Base-by-base conservation (phyloP, 352 stramenopile genomes). In the Hyaloperonospora arabidopsidis region DNA sequence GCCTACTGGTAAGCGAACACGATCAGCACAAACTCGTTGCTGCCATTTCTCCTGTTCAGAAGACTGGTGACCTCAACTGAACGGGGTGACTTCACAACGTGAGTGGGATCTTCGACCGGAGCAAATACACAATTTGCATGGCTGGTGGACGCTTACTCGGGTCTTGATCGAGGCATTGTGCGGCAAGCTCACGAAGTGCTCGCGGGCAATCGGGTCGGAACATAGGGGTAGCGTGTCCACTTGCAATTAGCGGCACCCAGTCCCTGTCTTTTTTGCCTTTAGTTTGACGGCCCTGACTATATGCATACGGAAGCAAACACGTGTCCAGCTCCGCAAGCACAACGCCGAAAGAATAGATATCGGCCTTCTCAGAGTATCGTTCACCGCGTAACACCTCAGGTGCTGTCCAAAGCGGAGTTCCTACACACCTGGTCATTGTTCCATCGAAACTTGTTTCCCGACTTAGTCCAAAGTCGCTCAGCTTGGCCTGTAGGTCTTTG, bases 321-420 rank as follows among this genome's bases (percentile, higher is more conserved):
- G 82, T 93, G 46, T 93, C 82, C 50, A 90, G 74, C 49, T 93
- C 82, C 1, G 79, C 86, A 1, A 93, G 60, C 43, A 93, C 79
- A 28, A 95, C 80, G 29, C 86, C 87, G 19, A 95, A 77, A 25
- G 81, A 91, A 64, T 93, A 96, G 25, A 96, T 84, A 54, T 96
- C 87, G 13, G 84, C 83, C 51, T 89, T 89, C 49, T 93, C 79
- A 29, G 76, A 92, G 68, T 91, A 95, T 32, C 86, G 84, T 40
- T 87, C 77, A 52, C 81, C 81, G 51, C 86, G 65, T 17, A 96
- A 87, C 52, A 95, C 91, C 66, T 96, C 87, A 1, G 87, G 86
- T 0, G 86, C 86, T n/a, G 85, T 93, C 84, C 85, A 96, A 10
- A 87, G 65, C 35, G 89, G 62, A 13, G 81, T 95, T 11, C 84